Base-by-base conservation (phyloP, 768 basidiomycete species). In the Boletus rufocinnamomeus region DNA sequence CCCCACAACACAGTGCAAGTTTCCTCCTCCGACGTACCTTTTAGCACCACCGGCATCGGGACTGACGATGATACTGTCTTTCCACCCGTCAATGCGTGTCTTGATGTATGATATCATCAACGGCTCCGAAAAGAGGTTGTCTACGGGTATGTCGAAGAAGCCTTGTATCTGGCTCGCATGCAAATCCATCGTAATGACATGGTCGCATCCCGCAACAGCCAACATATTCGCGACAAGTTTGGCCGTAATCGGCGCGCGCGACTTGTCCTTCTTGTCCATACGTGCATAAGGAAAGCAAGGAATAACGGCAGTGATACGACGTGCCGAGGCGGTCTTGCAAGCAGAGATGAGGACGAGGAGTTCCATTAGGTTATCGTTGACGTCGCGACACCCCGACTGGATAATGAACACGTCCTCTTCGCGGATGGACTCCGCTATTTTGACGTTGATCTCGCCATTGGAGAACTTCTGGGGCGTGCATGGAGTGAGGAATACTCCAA, bases 391-490 rank as follows among this genome's bases (percentile, higher is more conserved):
- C 32, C 89, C 89, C 16, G 91, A 89, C 77, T 99, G 97, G 73
- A 99, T 84, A 80, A 99, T 97, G 80, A 98, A 99, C 28, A 98
- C 94, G 74, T 99, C 97, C 76, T 95, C 95, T 75, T 98, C 96
- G 47, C 97, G 89, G 46, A 99, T 89, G 56, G 92, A 95, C 77
- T 98, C 95, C 52, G 87, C 82, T 64, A 98, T 97, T 75, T 91
- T 94, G 77, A 95, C 90, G 74, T 90, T 93, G 71, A 91, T 92
- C 77, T 98, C 96, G 67, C 95, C 95, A 67, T 95, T 95, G 61
- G 93, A 93, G 76, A 95, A 96, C 69, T 91, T 91, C 75, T 87
- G 85, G 72, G 89, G 93, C 63, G 84, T 90, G 79, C 84, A 89
- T 62, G 88, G 91, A 55, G 88, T 89, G 61, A 98, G 84, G 61